phyloP scores from a whole-genome alignment of 306 rosid species.

The Gastrolobium bilobum region DNA sequence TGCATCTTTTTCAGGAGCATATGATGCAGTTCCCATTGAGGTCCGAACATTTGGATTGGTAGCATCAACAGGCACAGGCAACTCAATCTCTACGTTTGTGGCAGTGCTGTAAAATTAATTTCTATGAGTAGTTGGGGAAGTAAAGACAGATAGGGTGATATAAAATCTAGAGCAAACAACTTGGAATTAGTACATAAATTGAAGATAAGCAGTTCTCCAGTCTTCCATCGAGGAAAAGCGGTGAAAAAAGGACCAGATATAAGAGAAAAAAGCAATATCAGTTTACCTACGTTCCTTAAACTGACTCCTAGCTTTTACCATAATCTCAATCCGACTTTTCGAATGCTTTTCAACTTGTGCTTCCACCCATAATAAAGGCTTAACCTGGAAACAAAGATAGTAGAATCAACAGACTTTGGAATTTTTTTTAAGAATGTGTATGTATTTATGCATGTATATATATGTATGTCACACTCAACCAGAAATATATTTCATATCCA shows the following conservation, averaged over 20 bases:
- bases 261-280: slow-evolving; percentile 6
- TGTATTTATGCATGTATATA: not conserved
- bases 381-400: slow-evolving; percentile 68
- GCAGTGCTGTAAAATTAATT: slow-evolving; percentile 80
- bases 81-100: slow-evolving; percentile 94
- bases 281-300: slow-evolving; percentile 98
- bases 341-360: slow-evolving; percentile 99
- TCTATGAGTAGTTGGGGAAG: slow-evolving; percentile 49
- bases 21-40: slow-evolving; percentile 97
- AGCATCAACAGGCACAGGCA: slow-evolving; percentile 95
- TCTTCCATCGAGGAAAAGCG: slow-evolving; percentile 18
- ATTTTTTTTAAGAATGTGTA: not conserved
- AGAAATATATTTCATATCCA: slow-evolving; percentile 36
- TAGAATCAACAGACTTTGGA: slow-evolving; percentile 38
- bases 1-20: slow-evolving; percentile 98
- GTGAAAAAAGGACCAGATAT: slow-evolving; percentile 11
- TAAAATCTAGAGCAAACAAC: slow-evolving; percentile 49
- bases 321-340: slow-evolving; percentile 93
- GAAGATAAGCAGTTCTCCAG: slow-evolving; percentile 35
- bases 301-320: slow-evolving; percentile 98
- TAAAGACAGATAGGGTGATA: slow-evolving; percentile 22
- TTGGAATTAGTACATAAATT: slow-evolving; percentile 53
- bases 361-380: slow-evolving; percentile 98
- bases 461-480: slow-evolving; percentile 49
- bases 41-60: slow-evolving; percentile 93